phyloP scores from a whole-genome alignment of 1,284 basidiomycete species.

The Boletus semigastroideus region DNA sequence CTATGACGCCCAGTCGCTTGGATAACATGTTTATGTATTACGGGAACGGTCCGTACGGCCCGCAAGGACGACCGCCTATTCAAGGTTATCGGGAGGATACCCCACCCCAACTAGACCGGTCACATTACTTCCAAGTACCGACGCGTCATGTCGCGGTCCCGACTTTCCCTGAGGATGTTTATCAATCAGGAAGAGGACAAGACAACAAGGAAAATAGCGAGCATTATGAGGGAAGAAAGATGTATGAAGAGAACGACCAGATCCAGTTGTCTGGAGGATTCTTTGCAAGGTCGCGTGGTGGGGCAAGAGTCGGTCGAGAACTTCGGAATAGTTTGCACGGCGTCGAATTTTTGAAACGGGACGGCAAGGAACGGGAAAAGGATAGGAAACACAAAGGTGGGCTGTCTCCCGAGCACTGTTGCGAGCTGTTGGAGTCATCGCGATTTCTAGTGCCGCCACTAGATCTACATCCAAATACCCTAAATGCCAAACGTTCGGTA shows the following conservation, averaged over 20 bases:
- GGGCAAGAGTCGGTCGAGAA: slow-evolving; percentile 47
- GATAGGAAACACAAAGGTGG: slow-evolving; percentile 55
- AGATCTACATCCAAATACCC: slow-evolving; percentile 33
- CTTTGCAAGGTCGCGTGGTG: slow-evolving; percentile 40
- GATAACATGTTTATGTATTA: slow-evolving; percentile 37
- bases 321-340: slow-evolving; percentile 47
- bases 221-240: slow-evolving; percentile 5
- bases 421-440: neutral
- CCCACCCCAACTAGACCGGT: slow-evolving; percentile 13
- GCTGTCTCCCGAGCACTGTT: slow-evolving; percentile 15
- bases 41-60: slow-evolving; percentile 9
- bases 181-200: slow-evolving; percentile 22
- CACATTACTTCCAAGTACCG: slow-evolving; percentile 12
- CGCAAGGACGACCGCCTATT: slow-evolving; percentile 7
- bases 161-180: slow-evolving; percentile 16
- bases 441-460: slow-evolving; percentile 34
- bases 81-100: slow-evolving; percentile 15
- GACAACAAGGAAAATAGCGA: slow-evolving; percentile 56
- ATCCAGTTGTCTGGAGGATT: slow-evolving; percentile 35
- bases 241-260: slow-evolving; percentile 22
- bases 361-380: slow-evolving; percentile 48
- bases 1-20: slow-evolving; percentile 36
- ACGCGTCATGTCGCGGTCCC: slow-evolving; percentile 10
- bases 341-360: slow-evolving; percentile 34
- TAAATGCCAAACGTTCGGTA: slow-evolving; percentile 37